Evolutionary conservation across 2,329 filamentous ascomycete genomes (phyloP), one percentile per base, ranked within the genome.

Genomic region (Fusarium sp.): DNA sequence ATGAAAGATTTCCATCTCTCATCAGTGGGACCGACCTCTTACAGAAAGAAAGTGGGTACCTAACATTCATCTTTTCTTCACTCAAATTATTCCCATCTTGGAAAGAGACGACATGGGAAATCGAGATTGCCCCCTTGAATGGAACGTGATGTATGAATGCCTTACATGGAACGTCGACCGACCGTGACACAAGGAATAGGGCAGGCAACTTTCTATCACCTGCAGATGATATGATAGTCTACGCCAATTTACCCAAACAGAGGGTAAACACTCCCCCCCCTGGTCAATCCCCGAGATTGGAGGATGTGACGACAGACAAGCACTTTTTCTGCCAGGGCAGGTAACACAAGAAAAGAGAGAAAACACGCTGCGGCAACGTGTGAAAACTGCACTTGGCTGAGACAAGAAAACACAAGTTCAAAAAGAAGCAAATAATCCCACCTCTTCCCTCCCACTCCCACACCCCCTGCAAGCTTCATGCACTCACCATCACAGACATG

Each of bases 401-500:
- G 59, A 37, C 62, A 73, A 29, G 61, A 58, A 27, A 29, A n/a
- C 16, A 50, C 14, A 27, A 16, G 13, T 35, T 27, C 24, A 16
- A 62, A 62, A 33, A 48, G n/a, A 63, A 29, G 48, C 31, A 63
- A 58, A 54, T 29, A 54, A 7, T 9, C 54, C 8, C 67, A 56
- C 54, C 27, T 50, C 68, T 60, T 52, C 20, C 60, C 60, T 60
- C 67, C 29, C 27, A 8, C 39, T 43, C 41, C 37, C 71, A 24
- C 65, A 74, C 72, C 72, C 62, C 72, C 72, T 69, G 68, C 75
- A 64, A 72, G 50, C 58, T 68, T 56, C 50, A 74, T 74, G 72
- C 72, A 72, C 60, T 62, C 61, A 22, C 63, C 68, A 33, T 75
- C 72, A 74, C 72, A 75, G 69, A 73, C 64, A 75, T 52, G 61